Base-by-base conservation (phyloP, 768 basidiomycete species). In the Boletus vinaceobasis region DNA sequence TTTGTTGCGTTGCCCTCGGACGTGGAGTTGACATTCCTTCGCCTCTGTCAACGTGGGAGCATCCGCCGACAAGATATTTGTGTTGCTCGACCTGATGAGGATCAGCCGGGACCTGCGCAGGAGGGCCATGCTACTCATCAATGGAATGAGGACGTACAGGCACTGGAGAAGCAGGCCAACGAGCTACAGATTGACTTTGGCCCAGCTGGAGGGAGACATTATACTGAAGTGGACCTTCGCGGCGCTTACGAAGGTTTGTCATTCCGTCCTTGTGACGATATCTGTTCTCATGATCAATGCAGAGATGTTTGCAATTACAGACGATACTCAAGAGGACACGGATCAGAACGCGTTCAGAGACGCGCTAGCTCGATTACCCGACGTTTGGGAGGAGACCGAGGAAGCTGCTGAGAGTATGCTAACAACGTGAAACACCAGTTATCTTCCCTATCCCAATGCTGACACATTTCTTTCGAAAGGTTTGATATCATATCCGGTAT, bases 401-500 rank as follows among this genome's bases (percentile, higher is more conserved):
- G 68, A 65, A 27, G 73, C 77, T 3, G 60, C 74, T 1, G 83
- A 85, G 37, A 73, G 82, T 48, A 72, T 86, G 58, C 60, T 90
- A 26, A 91, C 86, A 27, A 77, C 75, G 90, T 91, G 59, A 59
- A 73, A 61, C 10, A 8, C 13, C 38, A 15, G 37, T 38, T 44
- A 33, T 51, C 15, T 52, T 38, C 26, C 35, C 45, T 46, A 27
- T 23, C 42, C 14, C 4, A 8, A 38, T 36, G 13, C 33, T 58
- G 19, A 61, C 26, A 15, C 38, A 33, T 40, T 4, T 31, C 44
- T 55, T 44, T 23, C 23, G 37, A 11, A 50, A 90, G 90, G 14
- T 83, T 78, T 55, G 90, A 93, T 63, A 66, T 87, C 26, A 74
- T 80, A 3, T 80, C 85, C 58, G 75, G 78, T 32, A 72, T 81